These are phyloP conservation scores for Hemileia vastatrix DNA, from an alignment of 1,284 basidiomycete genomes.

Conservation along the genomic window DNA sequence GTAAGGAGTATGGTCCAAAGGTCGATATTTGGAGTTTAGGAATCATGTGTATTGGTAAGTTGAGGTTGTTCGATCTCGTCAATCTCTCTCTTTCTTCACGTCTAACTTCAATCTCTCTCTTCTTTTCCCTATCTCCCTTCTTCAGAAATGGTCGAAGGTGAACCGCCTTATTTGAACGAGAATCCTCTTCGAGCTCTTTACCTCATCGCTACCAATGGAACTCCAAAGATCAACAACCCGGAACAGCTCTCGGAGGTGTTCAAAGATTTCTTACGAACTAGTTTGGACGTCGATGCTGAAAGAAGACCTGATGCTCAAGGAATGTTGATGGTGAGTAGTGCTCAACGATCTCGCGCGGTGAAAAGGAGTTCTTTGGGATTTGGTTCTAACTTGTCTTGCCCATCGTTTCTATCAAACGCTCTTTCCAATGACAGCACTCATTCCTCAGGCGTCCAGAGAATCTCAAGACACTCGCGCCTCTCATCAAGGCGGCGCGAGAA, in stretches of 20 bases:
- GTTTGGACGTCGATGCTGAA: slow-evolving; percentile 90
- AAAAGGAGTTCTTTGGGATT: background rate
- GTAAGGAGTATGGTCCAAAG: slow-evolving; percentile 97
- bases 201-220: slow-evolving; percentile 96
- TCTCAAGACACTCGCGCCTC: slow-evolving; percentile 69
- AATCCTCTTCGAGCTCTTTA: slow-evolving; percentile 54
- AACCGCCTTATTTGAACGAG: slow-evolving; percentile 63
- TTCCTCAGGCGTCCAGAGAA: slow-evolving; percentile 76
- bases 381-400: slow-evolving; percentile 21
- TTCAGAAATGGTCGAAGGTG: slow-evolving; percentile 96
- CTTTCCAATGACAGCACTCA: slow-evolving; percentile 54
- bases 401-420: slow-evolving; percentile 11
- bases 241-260: slow-evolving; percentile 80
- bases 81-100: background rate
- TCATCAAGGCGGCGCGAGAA: slow-evolving; percentile 88
- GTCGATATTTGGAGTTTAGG: slow-evolving; percentile 98
- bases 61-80: slow-evolving; percentile 18
- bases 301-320: slow-evolving; percentile 78
- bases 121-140: slow-evolving; percentile 24
- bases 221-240: slow-evolving; percentile 89
- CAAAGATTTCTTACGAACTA: slow-evolving; percentile 76
- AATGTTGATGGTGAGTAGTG: slow-evolving; percentile 60
- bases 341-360: background rate
- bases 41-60: slow-evolving; percentile 55
- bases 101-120: background rate